These are phyloP conservation scores for Fusarium tricinctum DNA, from an alignment of 2,329 filamentous ascomycete genomes.

Conservation along the genomic window DNA sequence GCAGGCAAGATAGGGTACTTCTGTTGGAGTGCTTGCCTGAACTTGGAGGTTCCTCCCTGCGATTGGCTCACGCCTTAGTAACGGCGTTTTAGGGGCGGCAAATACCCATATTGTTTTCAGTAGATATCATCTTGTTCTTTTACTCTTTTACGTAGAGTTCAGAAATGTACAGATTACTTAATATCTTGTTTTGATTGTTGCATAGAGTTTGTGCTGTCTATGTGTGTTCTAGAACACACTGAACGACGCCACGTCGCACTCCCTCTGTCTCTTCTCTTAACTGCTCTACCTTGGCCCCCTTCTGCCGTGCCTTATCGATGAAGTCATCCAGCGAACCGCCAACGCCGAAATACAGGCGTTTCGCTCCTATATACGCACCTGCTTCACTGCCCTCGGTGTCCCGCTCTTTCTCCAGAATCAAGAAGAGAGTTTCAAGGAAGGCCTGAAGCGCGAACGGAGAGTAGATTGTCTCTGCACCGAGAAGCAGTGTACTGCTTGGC, in stretches of 20 bases:
- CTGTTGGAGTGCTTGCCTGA: conserved; percentile 7
- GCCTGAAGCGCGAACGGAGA: conserved; percentile 77
- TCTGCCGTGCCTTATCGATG: conserved; percentile 63
- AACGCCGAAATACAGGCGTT: conserved; percentile 87
- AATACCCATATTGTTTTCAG: conserved; percentile 38
- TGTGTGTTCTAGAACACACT: conserved; percentile 57
- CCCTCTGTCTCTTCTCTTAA: conserved; percentile 72
- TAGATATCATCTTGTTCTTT: conserved; percentile 6
- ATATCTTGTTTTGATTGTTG: not conserved
- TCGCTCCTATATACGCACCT: conserved; percentile 78
- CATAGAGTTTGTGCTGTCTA: conserved; percentile 19
- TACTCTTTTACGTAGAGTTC: not conserved
- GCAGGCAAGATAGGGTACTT: not conserved
- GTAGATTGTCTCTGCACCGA: conserved; percentile 88
- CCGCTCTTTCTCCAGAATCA: conserved; percentile 65
- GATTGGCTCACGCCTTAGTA: conserved; percentile 1
- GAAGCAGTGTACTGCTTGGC: conserved; percentile 62
- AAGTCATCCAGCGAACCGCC: conserved; percentile 86
- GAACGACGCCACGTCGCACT: conserved; percentile 72
- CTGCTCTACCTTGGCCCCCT: conserved; percentile 64
- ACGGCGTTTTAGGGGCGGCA: conserved; percentile 34
- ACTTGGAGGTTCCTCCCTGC: conserved; percentile 2
- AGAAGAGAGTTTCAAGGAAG: conserved; percentile 77
- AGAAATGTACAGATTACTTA: conserved; percentile 16
- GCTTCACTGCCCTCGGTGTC: conserved; percentile 58